Evolutionary conservation across 345 rosid genomes (phyloP), one percentile per base, ranked within the genome.

Genomic region (Eucalyptus curtisii): DNA sequence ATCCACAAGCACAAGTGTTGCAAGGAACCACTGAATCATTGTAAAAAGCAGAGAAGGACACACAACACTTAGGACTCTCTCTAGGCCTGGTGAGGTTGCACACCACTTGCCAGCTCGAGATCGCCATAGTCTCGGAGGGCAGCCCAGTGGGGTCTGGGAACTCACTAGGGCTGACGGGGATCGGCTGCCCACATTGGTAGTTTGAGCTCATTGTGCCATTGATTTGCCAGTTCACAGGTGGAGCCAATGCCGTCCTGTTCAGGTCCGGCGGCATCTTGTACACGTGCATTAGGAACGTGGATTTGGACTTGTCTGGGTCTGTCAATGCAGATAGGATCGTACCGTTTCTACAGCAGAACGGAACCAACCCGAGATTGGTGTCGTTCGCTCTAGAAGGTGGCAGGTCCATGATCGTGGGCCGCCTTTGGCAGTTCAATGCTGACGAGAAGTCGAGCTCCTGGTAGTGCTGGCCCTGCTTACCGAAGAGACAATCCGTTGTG

Each of bases 21-120:
- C 97, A 95, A 7, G 96, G 97, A 47, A 95, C 85, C 27, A 89
- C 91, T 22, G 95, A 93, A 27, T 92, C 92, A 61, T 93, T 94
- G 92, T 89, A 93, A 49, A 92, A 95, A 6, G 96, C 90, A 4
- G 97, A 95, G 90, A 94, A 95, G 14, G 95, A 91, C 45, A 94
- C 97, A 4, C 96, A 95, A 44, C 97, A 93, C 89, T 89, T 91
- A 2, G 93, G 92, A 2, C 82, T 91, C 45, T 87, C 79, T 6
- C 71, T 86, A 16, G 93, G 91, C 59, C 42, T 88, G 17, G 94
- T 90, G 86, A 93, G 91, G 91, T 94, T 95, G 93, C 95, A 95
- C 12, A 92, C 93, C 22, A 94, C 89, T 88, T 94, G 96, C 95
- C 95, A 95, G 86, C 94, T 94, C 2, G 93, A 93, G 15, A 95